Conservation (phyloP, 2,329 filamentous ascomycete genomes). For the Claviceps sp. region DNA sequence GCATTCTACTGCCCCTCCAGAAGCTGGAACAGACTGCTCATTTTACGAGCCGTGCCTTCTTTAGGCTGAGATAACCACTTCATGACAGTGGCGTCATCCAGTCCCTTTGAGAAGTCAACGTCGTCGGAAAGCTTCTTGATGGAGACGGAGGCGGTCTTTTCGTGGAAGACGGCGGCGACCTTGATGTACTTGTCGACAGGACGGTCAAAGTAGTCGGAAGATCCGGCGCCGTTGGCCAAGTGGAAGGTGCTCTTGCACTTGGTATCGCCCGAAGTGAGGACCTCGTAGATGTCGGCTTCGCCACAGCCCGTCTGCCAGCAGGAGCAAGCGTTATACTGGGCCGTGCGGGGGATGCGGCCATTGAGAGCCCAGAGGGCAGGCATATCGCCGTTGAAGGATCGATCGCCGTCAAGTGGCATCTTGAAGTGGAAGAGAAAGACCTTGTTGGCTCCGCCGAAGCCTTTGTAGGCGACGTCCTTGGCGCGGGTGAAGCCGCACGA, state of each 20-base stretch:
- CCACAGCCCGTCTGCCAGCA: conserved; percentile 60
- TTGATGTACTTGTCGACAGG: conserved; percentile 47
- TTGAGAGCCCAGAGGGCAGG: conserved; percentile 68
- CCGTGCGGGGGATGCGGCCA: conserved; percentile 54
- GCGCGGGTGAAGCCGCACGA: conserved; percentile 32
- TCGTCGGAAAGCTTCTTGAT: conserved; percentile 38
- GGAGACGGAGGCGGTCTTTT: conserved; percentile 34
- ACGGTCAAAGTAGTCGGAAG: conserved; percentile 58
- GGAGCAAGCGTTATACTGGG: conserved; percentile 58
- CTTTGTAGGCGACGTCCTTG: conserved; percentile 38
- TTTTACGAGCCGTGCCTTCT: conserved; percentile 1
- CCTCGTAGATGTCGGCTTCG: conserved; percentile 65
- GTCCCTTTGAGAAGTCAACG: conserved; percentile 25
- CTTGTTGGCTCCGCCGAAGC: conserved; percentile 57
- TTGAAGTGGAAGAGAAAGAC: conserved; percentile 60
- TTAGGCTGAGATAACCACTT: conserved; percentile 16
- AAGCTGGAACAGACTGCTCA: conserved; percentile 14
- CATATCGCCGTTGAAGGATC: conserved; percentile 47
- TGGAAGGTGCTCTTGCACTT: conserved; percentile 62
- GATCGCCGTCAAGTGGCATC: conserved; percentile 50
- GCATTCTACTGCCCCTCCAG: too few relatives aligned
- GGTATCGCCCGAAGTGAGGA: conserved; percentile 49
- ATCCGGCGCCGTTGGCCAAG: conserved; percentile 46
- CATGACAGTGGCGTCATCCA: conserved; percentile 25
- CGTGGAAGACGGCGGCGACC: conserved; percentile 48